Evolutionary conservation across 345 rosid species (phyloP).

Genomic region (Hirschfeldia incana): DNA sequence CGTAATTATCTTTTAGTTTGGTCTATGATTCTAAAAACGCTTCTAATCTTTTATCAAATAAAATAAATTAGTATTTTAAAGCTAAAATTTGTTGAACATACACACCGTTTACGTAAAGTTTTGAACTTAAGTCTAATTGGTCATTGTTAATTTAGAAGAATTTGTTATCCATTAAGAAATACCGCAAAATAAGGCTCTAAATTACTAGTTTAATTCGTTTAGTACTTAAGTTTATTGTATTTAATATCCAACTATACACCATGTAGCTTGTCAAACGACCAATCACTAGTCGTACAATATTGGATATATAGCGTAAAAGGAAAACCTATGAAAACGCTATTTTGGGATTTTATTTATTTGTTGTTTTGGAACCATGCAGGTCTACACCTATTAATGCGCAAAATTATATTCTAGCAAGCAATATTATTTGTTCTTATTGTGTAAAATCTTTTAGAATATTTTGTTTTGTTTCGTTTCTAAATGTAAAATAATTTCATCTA

Average conservation of each 20-base stretch:
- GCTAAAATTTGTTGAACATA: not conserved
- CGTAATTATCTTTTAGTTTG: not conserved
- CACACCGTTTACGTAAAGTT: not conserved
- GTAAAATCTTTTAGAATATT: not conserved
- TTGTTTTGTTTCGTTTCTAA: not conserved
- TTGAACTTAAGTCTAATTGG: not conserved
- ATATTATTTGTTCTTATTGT: not conserved
- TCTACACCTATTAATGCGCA: not conserved
- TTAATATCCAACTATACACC: constrained; percentile 1
- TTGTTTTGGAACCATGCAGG: not conserved
- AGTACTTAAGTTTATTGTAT: not conserved
- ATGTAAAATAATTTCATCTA: too few species aligned
- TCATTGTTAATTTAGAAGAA: not conserved
- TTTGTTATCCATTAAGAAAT: not conserved
- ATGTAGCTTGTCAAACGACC: constrained; percentile 2
- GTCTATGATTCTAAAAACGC: not conserved
- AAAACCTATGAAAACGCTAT: not conserved
- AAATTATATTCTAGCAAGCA: not conserved
- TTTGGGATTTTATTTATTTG: not conserved
- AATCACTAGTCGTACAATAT: not conserved
- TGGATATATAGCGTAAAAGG: not conserved
- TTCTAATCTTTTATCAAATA: not conserved
- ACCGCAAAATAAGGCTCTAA: not conserved
- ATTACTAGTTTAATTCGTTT: not conserved
- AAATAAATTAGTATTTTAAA: not conserved